phyloP scores from a whole-genome alignment of 2,329 filamentous ascomycete genomes.

The Sporothrix protearum region DNA sequence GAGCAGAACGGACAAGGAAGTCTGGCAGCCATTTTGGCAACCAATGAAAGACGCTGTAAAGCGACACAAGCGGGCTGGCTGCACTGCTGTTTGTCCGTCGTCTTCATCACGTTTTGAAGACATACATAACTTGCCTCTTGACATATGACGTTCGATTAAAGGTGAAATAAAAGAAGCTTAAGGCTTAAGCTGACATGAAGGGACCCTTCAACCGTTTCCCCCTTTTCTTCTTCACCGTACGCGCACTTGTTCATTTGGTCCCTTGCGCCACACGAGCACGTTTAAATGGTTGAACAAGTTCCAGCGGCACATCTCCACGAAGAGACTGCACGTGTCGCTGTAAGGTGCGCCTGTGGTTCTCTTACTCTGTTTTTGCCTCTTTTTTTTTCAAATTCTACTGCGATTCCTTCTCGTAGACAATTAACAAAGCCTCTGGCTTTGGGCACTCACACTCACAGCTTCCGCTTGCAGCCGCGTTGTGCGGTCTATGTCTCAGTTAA shows the following conservation, averaged over 20 bases:
- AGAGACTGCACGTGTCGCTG: not conserved
- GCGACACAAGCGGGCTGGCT: constrained; percentile 4
- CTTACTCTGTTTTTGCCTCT: no score
- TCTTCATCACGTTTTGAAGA: not conserved
- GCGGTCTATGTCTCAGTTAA: not conserved
- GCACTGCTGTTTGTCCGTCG: not conserved
- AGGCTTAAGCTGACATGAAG: not conserved
- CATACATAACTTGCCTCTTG: not conserved
- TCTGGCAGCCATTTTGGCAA: not conserved
- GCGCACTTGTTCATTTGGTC: not conserved
- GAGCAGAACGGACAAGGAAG: not conserved
- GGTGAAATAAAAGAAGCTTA: not conserved
- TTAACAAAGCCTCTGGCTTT: not conserved
- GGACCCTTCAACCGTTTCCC: not conserved
- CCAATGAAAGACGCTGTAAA: constrained; percentile 5
- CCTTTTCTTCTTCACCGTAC: no score
- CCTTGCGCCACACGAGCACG: not conserved
- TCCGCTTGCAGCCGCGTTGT: constrained; percentile 4
- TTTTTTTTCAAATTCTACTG: not conserved
- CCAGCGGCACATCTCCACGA: not conserved
- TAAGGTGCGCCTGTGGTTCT: not conserved
- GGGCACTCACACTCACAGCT: not conserved
- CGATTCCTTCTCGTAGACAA: not conserved
- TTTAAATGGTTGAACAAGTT: not conserved
- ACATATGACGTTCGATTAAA: not conserved